Conservation (phyloP, 805 yeast genomes). For the Kluyveromyces starmeri region DNA sequence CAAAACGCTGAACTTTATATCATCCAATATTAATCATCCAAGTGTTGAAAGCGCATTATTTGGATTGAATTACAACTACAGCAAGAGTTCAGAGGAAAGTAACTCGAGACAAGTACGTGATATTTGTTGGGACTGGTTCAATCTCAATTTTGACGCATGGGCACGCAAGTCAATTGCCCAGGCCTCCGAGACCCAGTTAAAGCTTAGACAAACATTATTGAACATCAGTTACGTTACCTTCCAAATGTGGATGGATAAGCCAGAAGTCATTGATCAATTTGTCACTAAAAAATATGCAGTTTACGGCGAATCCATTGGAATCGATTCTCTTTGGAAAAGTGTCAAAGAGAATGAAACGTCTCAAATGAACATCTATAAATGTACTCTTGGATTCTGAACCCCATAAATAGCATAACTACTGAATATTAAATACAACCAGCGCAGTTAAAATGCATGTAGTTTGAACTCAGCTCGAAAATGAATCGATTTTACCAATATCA, state of each 20-base stretch:
- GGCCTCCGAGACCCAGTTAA: slow-evolving; percentile 39
- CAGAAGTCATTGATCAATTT: slow-evolving; percentile 25
- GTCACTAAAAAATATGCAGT: slow-evolving; percentile 24
- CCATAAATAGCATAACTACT: too few relatives aligned
- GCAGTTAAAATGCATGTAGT: too few relatives aligned
- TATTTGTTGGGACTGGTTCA: slow-evolving; percentile 50
- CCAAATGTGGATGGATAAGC: slow-evolving; percentile 28
- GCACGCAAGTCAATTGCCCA: slow-evolving; percentile 37
- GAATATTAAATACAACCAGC: too few relatives aligned
- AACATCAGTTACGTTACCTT: slow-evolving; percentile 30
- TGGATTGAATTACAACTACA: slow-evolving; percentile 39
- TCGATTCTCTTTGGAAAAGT: slow-evolving; percentile 16
- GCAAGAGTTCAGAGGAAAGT: slow-evolving; percentile 12
- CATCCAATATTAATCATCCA: slow-evolving; percentile 45
- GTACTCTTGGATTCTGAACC: slow-evolving; percentile 9
- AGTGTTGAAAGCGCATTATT: slow-evolving; percentile 49
- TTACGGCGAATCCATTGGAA: slow-evolving; percentile 26
- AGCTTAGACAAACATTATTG: slow-evolving; percentile 36
- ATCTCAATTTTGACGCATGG: slow-evolving; percentile 44
- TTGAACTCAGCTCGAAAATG: too few relatives aligned
- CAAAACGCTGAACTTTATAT: slow-evolving; percentile 49
- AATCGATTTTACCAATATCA: too few relatives aligned
- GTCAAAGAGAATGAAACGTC: slow-evolving; percentile 10
- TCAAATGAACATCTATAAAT: slow-evolving; percentile 11
- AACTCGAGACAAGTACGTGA: slow-evolving; percentile 17